Evolutionary conservation across 2,329 filamentous ascomycete species (phyloP).

Genomic region (Penicillium freii): DNA sequence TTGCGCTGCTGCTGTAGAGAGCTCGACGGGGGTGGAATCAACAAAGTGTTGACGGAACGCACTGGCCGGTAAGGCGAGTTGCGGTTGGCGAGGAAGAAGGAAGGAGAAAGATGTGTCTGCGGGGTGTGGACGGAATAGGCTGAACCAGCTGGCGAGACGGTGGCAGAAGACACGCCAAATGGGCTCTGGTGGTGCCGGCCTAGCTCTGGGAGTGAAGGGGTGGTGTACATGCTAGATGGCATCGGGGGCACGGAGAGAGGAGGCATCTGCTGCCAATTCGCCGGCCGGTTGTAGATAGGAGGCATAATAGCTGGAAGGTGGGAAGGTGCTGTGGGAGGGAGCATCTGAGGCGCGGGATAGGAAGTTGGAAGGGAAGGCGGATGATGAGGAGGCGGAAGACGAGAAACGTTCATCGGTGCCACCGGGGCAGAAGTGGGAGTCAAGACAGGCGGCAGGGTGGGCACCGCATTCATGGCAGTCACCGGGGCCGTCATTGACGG

Average conservation of each 20-base stretch:
- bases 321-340: slow-evolving; percentile 41
- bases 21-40: slow-evolving; percentile 79
- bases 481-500: slow-evolving; percentile 29
- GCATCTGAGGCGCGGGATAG: slow-evolving; percentile 38
- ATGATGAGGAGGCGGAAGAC: slow-evolving; percentile 69
- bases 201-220: slow-evolving; percentile 35
- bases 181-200: slow-evolving; percentile 50
- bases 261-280: slow-evolving; percentile 49
- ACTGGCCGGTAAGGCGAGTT: slow-evolving; percentile 92
- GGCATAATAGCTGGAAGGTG: slow-evolving; percentile 73
- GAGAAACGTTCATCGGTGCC: slow-evolving; percentile 43
- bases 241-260: slow-evolving; percentile 33
- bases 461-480: slow-evolving; percentile 24
- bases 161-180: slow-evolving; percentile 53
- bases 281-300: slow-evolving; percentile 64
- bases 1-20: slow-evolving; percentile 73
- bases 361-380: slow-evolving; percentile 68
- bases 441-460: slow-evolving; percentile 37
- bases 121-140: slow-evolving; percentile 60
- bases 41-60: slow-evolving; percentile 82
- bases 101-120: slow-evolving; percentile 77
- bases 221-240: slow-evolving; percentile 31
- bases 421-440: slow-evolving; percentile 36
- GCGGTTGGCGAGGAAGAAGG: slow-evolving; percentile 80
- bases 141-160: slow-evolving; percentile 67